phyloP scores from a whole-genome alignment of 2,329 filamentous ascomycete species.

The Colletotrichum magnum region DNA sequence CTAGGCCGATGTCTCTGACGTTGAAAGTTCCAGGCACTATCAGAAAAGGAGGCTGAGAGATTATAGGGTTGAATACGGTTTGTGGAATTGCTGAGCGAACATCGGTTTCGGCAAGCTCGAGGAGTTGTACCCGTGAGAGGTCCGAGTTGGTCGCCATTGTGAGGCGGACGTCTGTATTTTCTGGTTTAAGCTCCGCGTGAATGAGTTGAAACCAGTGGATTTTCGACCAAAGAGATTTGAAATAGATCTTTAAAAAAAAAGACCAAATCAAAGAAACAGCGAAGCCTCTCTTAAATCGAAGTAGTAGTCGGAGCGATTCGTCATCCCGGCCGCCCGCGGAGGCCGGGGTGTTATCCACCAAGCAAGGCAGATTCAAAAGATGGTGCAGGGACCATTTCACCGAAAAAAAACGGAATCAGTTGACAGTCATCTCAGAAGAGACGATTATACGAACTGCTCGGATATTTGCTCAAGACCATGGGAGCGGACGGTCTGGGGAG shows the following conservation, averaged over 20 bases:
- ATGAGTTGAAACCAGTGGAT: not conserved
- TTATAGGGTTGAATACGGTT: not conserved
- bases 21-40: slow-evolving; percentile 9
- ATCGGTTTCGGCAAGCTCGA: not conserved
- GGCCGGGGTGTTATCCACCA: not conserved
- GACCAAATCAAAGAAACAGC: not conserved
- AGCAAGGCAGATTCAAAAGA: not conserved
- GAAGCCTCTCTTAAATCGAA: not conserved
- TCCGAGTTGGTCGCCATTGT: not conserved
- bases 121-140: not conserved
- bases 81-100: not conserved
- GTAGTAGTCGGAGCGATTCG: not conserved
- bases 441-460: too few species aligned
- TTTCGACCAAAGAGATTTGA: too few species aligned
- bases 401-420: too few species aligned
- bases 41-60: not conserved
- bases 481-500: too few species aligned
- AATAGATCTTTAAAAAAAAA: not conserved
- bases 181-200: not conserved
- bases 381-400: not conserved
- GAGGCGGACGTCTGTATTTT: not conserved
- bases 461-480: too few species aligned
- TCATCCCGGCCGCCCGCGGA: slow-evolving; percentile 15
- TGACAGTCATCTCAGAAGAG: too few species aligned
- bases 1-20: slow-evolving; percentile 4